Conservation (phyloP, 495 filamentous ascomycete genomes). For the Daldinia grandis region DNA sequence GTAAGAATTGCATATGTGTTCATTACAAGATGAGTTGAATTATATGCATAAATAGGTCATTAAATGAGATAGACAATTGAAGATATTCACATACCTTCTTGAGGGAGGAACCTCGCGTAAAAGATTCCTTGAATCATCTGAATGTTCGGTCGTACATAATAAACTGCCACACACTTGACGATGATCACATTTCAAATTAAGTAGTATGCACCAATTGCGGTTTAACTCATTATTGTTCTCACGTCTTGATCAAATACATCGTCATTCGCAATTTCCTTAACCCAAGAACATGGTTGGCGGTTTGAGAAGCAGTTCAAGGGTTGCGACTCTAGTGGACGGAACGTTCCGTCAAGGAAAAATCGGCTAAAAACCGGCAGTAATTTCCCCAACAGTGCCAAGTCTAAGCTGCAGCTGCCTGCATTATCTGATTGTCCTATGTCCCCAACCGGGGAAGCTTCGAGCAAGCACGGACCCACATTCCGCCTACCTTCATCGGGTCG, state of each 20-base stretch:
- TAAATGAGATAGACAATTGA: neutral
- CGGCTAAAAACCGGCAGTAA: conserved; percentile 29
- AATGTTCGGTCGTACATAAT: neutral
- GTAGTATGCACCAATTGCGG: neutral
- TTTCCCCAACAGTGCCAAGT: neutral
- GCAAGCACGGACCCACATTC: neutral
- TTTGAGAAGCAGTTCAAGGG: neutral
- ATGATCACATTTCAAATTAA: conserved; percentile 3
- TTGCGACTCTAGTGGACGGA: neutral
- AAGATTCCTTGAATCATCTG: conserved; percentile 93
- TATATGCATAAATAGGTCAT: neutral
- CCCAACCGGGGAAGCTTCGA: conserved; percentile 32
- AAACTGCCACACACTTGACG: neutral
- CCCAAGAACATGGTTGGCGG: neutral
- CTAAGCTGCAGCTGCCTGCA: conserved; percentile 10
- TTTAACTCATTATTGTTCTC: neutral
- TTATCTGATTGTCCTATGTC: conserved; percentile 19
- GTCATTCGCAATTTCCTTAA: neutral
- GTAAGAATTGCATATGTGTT: neutral
- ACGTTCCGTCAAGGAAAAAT: neutral
- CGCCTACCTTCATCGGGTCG: neutral
- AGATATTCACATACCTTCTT: conserved; percentile 69
- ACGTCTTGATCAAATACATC: neutral
- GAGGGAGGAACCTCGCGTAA: conserved; percentile 90
- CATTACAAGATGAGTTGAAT: neutral